These are phyloP conservation scores for Cladosporium sp. DNA, from an alignment of 2,329 filamentous ascomycete genomes.

Conservation along the genomic window DNA sequence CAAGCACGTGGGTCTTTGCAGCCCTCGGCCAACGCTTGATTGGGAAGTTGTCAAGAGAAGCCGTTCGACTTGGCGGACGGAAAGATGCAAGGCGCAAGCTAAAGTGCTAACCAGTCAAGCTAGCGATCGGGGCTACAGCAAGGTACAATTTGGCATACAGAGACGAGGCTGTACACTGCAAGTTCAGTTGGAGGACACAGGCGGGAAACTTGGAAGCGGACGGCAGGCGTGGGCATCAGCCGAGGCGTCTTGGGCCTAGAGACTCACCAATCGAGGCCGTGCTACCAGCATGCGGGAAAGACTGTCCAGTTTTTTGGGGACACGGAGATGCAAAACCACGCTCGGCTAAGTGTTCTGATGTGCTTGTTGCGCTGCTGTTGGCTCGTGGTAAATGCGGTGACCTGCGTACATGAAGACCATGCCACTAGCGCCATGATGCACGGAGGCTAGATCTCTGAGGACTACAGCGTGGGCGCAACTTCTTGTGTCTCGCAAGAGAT, in stretches of 20 bases:
- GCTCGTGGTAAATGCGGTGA: too few relatives aligned
- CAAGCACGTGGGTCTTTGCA: constrained; percentile 4
- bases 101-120: too few relatives aligned
- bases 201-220: neutral
- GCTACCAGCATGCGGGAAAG: neutral
- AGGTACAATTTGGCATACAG: neutral
- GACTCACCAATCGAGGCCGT: neutral
- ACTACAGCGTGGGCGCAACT: too few relatives aligned
- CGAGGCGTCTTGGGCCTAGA: neutral
- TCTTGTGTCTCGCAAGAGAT: too few relatives aligned
- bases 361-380: too few relatives aligned
- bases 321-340: too few relatives aligned
- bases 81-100: neutral
- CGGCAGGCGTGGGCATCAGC: neutral
- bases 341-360: too few relatives aligned
- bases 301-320: neutral
- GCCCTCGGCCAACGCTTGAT: constrained; percentile 1
- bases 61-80: constrained; percentile 1
- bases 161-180: neutral
- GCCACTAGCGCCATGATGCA: too few relatives aligned
- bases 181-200: neutral
- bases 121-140: neutral
- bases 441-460: too few relatives aligned
- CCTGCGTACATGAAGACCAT: too few relatives aligned
- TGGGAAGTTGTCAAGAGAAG: constrained; percentile 6